Conservation (phyloP, 1,139 yeast species). For the Candida sanyaensis region DNA sequence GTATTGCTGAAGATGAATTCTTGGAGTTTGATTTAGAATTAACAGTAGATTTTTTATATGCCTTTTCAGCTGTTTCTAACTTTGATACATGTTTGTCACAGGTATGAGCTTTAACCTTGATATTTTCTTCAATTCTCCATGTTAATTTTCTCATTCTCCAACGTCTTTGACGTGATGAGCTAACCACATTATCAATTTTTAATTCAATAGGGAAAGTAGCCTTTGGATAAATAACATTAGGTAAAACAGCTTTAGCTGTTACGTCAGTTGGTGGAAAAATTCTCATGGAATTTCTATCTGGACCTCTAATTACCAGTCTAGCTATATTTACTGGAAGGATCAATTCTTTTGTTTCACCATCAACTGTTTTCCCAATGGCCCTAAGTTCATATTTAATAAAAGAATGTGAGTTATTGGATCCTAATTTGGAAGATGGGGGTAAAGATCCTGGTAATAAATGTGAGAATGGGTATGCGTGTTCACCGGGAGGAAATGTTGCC, state of each 20-base stretch:
- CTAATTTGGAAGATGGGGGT: conserved; percentile 75
- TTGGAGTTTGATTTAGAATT: conserved; percentile 13
- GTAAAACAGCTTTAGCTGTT: conserved; percentile 82
- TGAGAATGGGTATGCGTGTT: conserved; percentile 93
- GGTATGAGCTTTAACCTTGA: conserved; percentile 58
- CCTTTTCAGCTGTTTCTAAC: conserved; percentile 47
- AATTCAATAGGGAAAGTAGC: conserved; percentile 83
- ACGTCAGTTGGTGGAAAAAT: conserved; percentile 96
- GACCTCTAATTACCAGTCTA: conserved; percentile 77
- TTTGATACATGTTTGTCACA: conserved; percentile 59
- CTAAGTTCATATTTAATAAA: conserved; percentile 71
- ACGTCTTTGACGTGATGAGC: conserved; percentile 53
- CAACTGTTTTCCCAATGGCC: conserved; percentile 49
- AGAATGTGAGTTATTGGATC: conserved; percentile 53
- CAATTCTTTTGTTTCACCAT: conserved; percentile 35
- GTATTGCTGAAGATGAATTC: conserved; percentile 22
- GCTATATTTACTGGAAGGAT: conserved; percentile 73
- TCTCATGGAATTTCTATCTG: conserved; percentile 82
- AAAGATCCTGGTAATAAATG: conserved; percentile 87
- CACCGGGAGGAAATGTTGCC: conserved; percentile 59
- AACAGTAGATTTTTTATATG: conserved; percentile 26
- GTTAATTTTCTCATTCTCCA: conserved; percentile 91
- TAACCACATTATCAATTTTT: conserved; percentile 74
- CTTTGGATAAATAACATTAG: conserved; percentile 87
- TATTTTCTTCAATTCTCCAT: conserved; percentile 89